phyloP scores from a whole-genome alignment of 1,139 yeast species.

The Debaryomyces nepalensis region DNA sequence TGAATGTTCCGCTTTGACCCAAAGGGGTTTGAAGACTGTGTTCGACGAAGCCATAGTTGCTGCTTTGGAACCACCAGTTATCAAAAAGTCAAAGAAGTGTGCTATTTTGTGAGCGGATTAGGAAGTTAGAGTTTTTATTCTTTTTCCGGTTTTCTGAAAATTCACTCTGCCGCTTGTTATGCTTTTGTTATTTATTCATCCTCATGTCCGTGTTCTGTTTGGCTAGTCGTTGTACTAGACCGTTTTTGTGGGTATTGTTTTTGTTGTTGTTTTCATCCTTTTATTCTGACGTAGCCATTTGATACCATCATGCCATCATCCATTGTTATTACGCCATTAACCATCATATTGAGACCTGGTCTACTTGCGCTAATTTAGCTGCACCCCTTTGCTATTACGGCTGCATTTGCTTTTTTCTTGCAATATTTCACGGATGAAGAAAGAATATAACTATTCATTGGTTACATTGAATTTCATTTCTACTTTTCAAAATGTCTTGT shows the following conservation, averaged over 20 bases:
- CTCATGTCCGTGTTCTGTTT: constrained; percentile 1
- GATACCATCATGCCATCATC: constrained; percentile 6
- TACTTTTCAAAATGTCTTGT: constrained; percentile 12
- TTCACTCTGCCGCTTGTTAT: neutral
- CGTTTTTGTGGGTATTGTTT: neutral
- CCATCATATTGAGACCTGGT: neutral
- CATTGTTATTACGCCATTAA: constrained; percentile 1
- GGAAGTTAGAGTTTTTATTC: constrained; percentile 1
- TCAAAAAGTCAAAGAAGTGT: constrained; percentile 83
- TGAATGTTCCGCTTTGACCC: constrained; percentile 97
- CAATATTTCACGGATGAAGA: constrained; percentile 8
- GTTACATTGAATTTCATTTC: constrained; percentile 10
- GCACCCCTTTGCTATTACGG: neutral
- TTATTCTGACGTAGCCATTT: constrained; percentile 8
- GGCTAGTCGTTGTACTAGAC: neutral
- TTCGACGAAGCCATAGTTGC: constrained; percentile 98
- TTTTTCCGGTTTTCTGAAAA: neutral
- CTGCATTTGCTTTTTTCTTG: constrained; percentile 4
- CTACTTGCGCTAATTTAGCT: neutral
- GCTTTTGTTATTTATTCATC: constrained; percentile 4
- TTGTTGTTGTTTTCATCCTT: constrained; percentile 7
- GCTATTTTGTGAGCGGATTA: constrained; percentile 59
- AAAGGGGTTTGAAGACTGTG: constrained; percentile 92
- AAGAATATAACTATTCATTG: constrained; percentile 6
- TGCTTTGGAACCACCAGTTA: constrained; percentile 89